A percentile compares a stretch with the other conserved stretches of the same genome.
These are phyloP conservation scores for Entamoeba moshkovskii DNA, from an alignment of 208 protist genomes.

Conservation along the genomic window DNA sequence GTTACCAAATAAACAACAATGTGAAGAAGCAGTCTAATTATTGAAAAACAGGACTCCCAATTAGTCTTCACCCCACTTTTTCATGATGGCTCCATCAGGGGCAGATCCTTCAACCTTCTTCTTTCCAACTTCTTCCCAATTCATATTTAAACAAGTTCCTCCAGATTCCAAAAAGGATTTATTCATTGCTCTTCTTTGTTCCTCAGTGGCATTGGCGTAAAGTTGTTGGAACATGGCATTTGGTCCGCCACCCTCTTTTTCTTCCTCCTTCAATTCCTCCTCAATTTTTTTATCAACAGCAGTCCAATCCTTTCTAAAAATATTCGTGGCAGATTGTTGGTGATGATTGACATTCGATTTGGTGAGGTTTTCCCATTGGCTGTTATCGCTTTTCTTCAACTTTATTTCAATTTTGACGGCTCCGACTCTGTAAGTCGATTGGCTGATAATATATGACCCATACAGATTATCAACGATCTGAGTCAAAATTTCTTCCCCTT, in stretches of 20 bases:
- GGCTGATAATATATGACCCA: background rate
- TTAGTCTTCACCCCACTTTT: background rate
- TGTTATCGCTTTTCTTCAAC: background rate
- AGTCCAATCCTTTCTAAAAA: conserved; percentile 13
- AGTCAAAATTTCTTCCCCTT: background rate
- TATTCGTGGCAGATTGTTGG: background rate
- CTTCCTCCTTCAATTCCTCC: background rate
- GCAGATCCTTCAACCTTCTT: conserved; percentile 30
- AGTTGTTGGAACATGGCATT: conserved; percentile 44
- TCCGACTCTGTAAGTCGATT: too few species aligned
- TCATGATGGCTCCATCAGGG: background rate
- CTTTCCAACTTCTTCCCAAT: conserved; percentile 51
- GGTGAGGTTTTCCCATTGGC: background rate
- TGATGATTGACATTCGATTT: background rate
- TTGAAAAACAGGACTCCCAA: too few species aligned
- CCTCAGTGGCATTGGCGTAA: conserved; percentile 38
- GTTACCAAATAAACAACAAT: too few species aligned
- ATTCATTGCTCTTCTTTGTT: conserved; percentile 49
- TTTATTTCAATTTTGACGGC: background rate
- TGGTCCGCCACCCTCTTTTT: background rate
- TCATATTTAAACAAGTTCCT: conserved; percentile 54
- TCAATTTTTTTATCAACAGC: background rate
- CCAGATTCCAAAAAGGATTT: conserved; percentile 45
- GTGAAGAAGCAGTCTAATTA: too few species aligned
- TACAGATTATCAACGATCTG: background rate